Percentiles rank a stretch among this genome's conserved stretches.
These are phyloP conservation scores for Pythium dissotocum DNA, from an alignment of 352 stramenopile genomes.

Conservation along the genomic window DNA sequence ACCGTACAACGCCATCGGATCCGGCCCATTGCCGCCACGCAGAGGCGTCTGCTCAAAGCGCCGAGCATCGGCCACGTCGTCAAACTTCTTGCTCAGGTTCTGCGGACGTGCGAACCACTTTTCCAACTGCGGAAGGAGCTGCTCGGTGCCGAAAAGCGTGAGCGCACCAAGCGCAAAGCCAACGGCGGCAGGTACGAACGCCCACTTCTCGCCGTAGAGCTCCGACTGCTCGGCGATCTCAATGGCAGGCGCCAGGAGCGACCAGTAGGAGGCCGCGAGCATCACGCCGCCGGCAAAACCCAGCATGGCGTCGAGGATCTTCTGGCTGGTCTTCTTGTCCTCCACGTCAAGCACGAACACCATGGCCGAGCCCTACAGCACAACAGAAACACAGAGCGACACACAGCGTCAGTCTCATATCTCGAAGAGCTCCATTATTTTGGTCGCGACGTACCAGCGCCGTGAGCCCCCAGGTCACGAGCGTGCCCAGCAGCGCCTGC, in stretches of 20 bases:
- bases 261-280: slow-evolving; percentile 91
- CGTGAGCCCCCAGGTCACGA: slow-evolving; percentile 86
- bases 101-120: slow-evolving; percentile 40
- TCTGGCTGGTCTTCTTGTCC: slow-evolving; percentile 69
- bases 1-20: slow-evolving; percentile 37
- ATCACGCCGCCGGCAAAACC: slow-evolving; percentile 91
- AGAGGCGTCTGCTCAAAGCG: slow-evolving; percentile 9
- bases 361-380: slow-evolving; percentile 57
- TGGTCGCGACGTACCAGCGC: slow-evolving; percentile 43
- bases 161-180: slow-evolving; percentile 79
- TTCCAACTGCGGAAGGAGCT: slow-evolving; percentile 60
- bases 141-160: slow-evolving; percentile 77
- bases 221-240: slow-evolving; percentile 84
- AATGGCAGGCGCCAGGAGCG: slow-evolving; percentile 80
- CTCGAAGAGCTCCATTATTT: neutral
- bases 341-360: slow-evolving; percentile 85
- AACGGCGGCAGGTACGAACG: slow-evolving; percentile 81
- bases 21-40: slow-evolving; percentile 7
- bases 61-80: slow-evolving; percentile 35
- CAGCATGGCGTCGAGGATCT: slow-evolving; percentile 84
- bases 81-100: slow-evolving; percentile 57
- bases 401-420: neutral
- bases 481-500: slow-evolving; percentile 80
- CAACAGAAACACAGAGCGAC: neutral
- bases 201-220: slow-evolving; percentile 76